A percentile compares a stretch with the other conserved stretches of the same genome.
phyloP scores from a whole-genome alignment of 2,329 filamentous ascomycete species.

The Phialophora chinensis region DNA sequence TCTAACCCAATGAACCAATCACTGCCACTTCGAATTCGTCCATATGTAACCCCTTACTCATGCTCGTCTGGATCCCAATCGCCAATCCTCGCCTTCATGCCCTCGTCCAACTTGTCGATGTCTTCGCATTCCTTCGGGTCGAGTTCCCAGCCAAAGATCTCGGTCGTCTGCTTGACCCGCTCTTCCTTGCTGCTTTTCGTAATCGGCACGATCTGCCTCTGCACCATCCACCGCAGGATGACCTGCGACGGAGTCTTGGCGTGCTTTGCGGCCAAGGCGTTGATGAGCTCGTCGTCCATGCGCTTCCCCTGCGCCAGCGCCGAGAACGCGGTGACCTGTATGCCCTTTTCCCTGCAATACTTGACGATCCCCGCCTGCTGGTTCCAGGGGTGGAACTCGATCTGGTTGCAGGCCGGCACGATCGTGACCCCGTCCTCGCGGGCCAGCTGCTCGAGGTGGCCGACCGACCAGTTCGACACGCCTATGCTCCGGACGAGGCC shows the following conservation, averaged over 20 bases:
- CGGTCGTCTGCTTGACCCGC: slow-evolving; percentile 31
- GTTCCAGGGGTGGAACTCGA: slow-evolving; percentile 41
- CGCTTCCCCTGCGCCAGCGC: slow-evolving; percentile 38
- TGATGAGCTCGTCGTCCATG: slow-evolving; percentile 36
- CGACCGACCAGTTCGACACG: slow-evolving; percentile 31
- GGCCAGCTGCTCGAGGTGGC: slow-evolving; percentile 33
- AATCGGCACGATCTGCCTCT: slow-evolving; percentile 34
- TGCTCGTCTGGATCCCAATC: slow-evolving; percentile 32
- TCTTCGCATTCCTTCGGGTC: slow-evolving; percentile 60
- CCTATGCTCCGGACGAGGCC: slow-evolving; percentile 33
- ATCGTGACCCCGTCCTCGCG: slow-evolving; percentile 29
- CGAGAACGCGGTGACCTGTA: slow-evolving; percentile 26
- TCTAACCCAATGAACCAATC: too few species aligned
- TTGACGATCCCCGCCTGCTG: slow-evolving; percentile 37
- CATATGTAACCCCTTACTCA: neutral
- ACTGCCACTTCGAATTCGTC: too few species aligned
- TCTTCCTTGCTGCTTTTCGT: slow-evolving; percentile 32
- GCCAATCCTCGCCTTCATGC: slow-evolving; percentile 55
- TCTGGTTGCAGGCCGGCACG: slow-evolving; percentile 41
- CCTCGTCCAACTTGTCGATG: slow-evolving; percentile 64
- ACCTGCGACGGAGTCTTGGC: slow-evolving; percentile 38
- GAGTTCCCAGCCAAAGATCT: slow-evolving; percentile 31
- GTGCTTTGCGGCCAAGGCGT: slow-evolving; percentile 39
- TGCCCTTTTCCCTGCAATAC: slow-evolving; percentile 19
- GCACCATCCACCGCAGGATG: slow-evolving; percentile 43